These are phyloP conservation scores for Atalantia buxifolia DNA, from an alignment of 345 rosid species.

Conservation along the genomic window DNA sequence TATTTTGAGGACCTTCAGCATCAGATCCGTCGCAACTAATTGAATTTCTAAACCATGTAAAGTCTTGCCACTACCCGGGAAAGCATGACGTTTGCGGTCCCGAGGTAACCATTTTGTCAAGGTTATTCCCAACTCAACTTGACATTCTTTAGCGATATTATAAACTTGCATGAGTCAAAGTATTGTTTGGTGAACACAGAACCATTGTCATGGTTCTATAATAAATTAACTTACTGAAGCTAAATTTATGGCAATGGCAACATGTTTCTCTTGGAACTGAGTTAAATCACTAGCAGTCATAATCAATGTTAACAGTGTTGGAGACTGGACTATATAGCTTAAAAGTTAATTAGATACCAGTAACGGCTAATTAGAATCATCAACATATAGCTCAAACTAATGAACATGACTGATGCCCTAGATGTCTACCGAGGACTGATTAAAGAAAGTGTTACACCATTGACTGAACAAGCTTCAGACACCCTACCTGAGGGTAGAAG, in stretches of 20 bases:
- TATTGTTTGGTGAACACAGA: no score
- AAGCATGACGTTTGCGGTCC: neutral
- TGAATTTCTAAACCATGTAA: neutral
- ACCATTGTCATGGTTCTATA: no score
- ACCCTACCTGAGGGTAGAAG: neutral
- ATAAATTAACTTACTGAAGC: no score
- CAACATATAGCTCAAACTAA: neutral
- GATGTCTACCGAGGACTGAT: neutral
- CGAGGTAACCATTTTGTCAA: neutral
- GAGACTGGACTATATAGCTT: neutral
- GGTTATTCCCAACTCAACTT: neutral
- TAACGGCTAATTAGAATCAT: neutral
- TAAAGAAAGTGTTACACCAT: neutral
- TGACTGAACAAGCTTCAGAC: neutral
- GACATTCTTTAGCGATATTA: neutral
- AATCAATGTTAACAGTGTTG: neutral
- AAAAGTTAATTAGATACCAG: neutral
- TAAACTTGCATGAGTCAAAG: no score
- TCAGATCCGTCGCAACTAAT: neutral
- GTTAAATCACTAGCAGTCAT: neutral
- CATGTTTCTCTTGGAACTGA: neutral
- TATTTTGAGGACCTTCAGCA: neutral
- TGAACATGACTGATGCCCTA: no score
- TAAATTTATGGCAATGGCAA: neutral
- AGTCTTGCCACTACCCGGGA: neutral